Evolutionary conservation across 1,284 basidiomycete genomes (phyloP).

Genomic region (Leccinum pachyderme): DNA sequence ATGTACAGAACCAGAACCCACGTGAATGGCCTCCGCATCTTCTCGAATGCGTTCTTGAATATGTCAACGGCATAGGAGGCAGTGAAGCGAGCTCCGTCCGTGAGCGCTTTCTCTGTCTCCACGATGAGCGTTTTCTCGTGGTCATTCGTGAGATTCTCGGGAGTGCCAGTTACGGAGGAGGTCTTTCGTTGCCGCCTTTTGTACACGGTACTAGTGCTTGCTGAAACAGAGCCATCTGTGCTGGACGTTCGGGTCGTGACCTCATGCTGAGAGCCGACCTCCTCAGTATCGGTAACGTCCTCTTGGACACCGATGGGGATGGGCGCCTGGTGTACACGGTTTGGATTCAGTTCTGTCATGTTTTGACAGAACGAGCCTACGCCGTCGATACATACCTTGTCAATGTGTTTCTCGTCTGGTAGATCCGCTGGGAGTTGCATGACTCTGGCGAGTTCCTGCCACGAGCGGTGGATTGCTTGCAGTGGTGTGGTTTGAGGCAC

Average conservation of each 20-base stretch:
- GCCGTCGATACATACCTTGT: background rate
- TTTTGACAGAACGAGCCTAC: background rate
- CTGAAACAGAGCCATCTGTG: conserved; percentile 7
- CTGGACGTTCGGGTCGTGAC: background rate
- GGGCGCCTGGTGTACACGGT: background rate
- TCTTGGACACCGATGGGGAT: background rate
- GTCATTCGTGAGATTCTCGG: conserved; percentile 9
- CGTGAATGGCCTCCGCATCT: conserved; percentile 55
- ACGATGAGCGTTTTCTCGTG: conserved; percentile 18
- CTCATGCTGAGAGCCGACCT: conserved; percentile 8
- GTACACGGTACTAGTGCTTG: conserved; percentile 10
- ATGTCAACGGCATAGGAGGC: conserved; percentile 46
- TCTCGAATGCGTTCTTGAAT: conserved; percentile 41
- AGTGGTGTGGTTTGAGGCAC: too few species aligned
- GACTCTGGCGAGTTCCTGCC: background rate
- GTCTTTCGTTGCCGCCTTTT: conserved; percentile 25
- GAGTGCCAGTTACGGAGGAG: conserved; percentile 3
- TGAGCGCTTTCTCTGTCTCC: conserved; percentile 20
- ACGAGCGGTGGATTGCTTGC: too few species aligned
- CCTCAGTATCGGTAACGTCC: conserved; percentile 22
- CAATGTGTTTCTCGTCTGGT: background rate
- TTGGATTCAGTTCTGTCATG: background rate
- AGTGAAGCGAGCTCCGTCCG: conserved; percentile 30
- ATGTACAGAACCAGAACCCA: conserved; percentile 53
- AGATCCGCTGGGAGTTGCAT: background rate